phyloP scores from a whole-genome alignment of 805 yeast genomes.

The Starmera dryadoides region DNA sequence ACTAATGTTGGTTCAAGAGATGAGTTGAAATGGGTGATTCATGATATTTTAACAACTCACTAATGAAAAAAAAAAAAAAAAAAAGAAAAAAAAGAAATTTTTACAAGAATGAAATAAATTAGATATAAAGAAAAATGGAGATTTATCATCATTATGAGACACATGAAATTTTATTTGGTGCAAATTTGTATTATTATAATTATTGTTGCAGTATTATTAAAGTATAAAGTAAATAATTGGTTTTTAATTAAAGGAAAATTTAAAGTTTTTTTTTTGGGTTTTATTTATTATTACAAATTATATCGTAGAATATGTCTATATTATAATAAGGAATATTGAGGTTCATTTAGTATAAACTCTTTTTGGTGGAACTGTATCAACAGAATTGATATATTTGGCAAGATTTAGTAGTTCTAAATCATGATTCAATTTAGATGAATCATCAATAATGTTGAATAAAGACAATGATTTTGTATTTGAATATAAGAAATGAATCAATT shows the following conservation, averaged over 20 bases:
- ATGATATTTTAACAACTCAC: constrained; percentile 37
- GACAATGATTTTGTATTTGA: constrained; percentile 29
- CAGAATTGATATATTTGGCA: constrained; percentile 5
- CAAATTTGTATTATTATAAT: too few relatives aligned
- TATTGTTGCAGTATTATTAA: too few relatives aligned
- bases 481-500: constrained; percentile 16
- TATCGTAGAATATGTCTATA: too few relatives aligned
- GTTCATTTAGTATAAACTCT: constrained; percentile 9
- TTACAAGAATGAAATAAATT: too few relatives aligned
- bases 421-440: constrained; percentile 8
- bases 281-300: background rate
- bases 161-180: too few relatives aligned
- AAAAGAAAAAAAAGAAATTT: too few relatives aligned
- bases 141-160: too few relatives aligned
- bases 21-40: constrained; percentile 65
- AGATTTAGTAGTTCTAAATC: constrained; percentile 12
- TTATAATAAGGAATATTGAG: too few relatives aligned
- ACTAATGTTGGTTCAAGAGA: constrained; percentile 50
- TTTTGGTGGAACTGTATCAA: constrained; percentile 9
- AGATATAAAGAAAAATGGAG: too few relatives aligned
- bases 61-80: constrained; percentile 1
- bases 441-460: constrained; percentile 21
- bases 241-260: too few relatives aligned
- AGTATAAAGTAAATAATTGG: background rate
- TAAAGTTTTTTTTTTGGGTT: too few relatives aligned